Base-by-base conservation (phyloP, 2,329 filamentous ascomycete species). In the Venturia asperata region DNA sequence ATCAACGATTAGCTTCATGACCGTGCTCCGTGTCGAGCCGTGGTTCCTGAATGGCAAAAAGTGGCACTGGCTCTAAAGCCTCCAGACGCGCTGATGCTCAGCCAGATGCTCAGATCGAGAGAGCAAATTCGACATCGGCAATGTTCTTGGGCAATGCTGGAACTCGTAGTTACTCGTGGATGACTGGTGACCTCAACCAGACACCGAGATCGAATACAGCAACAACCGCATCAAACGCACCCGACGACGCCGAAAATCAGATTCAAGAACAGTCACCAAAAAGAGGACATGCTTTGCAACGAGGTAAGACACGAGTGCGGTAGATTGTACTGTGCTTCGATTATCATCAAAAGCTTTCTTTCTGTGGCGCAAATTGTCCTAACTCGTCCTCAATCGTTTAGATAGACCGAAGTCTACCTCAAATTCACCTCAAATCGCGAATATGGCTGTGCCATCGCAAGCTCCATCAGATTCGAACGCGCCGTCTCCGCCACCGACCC, bases 381-480 rank as follows among this genome's bases (percentile, higher is more conserved):
- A 27, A 52, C 47, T 52, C 47, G 21, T 52, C 47, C 47, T 52
- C 24, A 27, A 27, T 52, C 21, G 11, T 15, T 7, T 27, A 52
- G 47, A 27, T 5, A 30, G 47, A 27, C 24, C 47, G 21, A 52
- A 52, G 47, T 52, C 47, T 52, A 52, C 47, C 47, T 52, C 47
- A 15, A 52, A 52, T 27, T 52, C 47, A 15, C 47, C 47, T 15
- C 47, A 52, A 52, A 52, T 52, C 11, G 47, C 47, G 47, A 52
- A 52, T 21, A 58, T 58, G 52, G 30, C 52, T 58, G 17, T 37
- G 52, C 52, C 52, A 58, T 37, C 15, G 52, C 52, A 52, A 52
- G 21, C 47, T 27, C 47, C 24, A 27, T 27, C 52, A 37, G 9
- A n/a, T 21, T 21, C 27, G 1, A 34, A 58, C 19, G 52, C 52